Percentiles rank a stretch among this genome's conserved stretches.
Conservation (phyloP, 768 basidiomycete species). For the Phaeotremella skinneri region DNA sequence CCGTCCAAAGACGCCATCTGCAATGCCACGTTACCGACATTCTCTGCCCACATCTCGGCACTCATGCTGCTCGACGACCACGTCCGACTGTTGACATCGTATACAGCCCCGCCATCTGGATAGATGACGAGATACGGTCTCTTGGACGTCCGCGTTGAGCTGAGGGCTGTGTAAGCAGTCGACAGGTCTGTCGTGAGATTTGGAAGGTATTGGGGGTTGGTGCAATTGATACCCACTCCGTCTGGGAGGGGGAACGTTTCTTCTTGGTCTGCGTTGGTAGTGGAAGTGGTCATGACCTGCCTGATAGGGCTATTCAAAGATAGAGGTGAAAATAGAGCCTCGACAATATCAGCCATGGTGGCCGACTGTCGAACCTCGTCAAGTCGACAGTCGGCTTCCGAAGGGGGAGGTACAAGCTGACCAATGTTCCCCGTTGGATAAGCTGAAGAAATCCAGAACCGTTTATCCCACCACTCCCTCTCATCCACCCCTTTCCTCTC, state of each 20-base stretch:
- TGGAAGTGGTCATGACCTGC: not conserved
- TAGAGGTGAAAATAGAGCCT: constrained; percentile 6
- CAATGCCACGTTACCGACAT: constrained; percentile 23
- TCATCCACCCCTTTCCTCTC: constrained; percentile 1
- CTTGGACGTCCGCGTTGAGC: not conserved
- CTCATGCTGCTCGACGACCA: constrained; percentile 52
- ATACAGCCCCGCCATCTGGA: constrained; percentile 67
- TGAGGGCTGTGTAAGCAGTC: not conserved
- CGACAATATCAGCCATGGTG: constrained; percentile 14
- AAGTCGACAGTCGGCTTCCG: constrained; percentile 7
- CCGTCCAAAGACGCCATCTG: constrained; percentile 53
- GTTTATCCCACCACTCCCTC: constrained; percentile 54
- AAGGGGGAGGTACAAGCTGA: not conserved
- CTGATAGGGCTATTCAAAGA: not conserved
- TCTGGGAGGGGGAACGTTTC: constrained; percentile 51
- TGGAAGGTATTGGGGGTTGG: constrained; percentile 56
- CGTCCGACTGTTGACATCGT: constrained; percentile 56
- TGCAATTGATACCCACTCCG: constrained; percentile 75
- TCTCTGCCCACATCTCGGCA: constrained; percentile 35
- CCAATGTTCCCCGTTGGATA: constrained; percentile 55
- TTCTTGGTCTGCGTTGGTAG: not conserved
- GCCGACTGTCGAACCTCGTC: not conserved
- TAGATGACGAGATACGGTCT: constrained; percentile 62
- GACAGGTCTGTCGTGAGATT: constrained; percentile 54
- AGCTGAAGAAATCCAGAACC: constrained; percentile 73